These are phyloP conservation scores for Sisymbrium irio DNA, from an alignment of 345 rosid genomes.

Conservation along the genomic window DNA sequence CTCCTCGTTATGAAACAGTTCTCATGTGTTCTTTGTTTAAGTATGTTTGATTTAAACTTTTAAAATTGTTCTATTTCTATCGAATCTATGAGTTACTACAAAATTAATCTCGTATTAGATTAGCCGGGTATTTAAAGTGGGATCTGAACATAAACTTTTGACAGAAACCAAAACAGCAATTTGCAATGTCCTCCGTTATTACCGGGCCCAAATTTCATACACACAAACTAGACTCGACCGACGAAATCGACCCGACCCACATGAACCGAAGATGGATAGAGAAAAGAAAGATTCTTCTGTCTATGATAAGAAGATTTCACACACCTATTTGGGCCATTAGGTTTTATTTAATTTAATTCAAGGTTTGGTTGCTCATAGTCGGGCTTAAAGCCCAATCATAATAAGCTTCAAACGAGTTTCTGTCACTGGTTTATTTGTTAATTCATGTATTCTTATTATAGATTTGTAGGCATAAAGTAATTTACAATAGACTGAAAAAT, in stretches of 20 bases:
- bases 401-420: background rate
- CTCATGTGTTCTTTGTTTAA: conserved; percentile 1
- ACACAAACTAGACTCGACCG: background rate
- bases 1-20: background rate
- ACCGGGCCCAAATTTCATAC: background rate
- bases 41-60: background rate
- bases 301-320: background rate
- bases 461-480: background rate
- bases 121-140: background rate
- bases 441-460: too few relatives aligned
- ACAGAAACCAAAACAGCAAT: background rate
- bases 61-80: background rate
- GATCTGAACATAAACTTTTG: background rate
- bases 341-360: background rate
- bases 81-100: background rate
- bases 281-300: background rate
- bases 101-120: background rate
- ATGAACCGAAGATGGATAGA: background rate
- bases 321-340: background rate
- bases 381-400: background rate
- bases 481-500: background rate
- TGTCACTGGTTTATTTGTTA: background rate
- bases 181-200: background rate
- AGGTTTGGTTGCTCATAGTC: background rate
- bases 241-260: background rate